phyloP scores from a whole-genome alignment of 139 green algal genomes.

The Chlorella sp. region DNA sequence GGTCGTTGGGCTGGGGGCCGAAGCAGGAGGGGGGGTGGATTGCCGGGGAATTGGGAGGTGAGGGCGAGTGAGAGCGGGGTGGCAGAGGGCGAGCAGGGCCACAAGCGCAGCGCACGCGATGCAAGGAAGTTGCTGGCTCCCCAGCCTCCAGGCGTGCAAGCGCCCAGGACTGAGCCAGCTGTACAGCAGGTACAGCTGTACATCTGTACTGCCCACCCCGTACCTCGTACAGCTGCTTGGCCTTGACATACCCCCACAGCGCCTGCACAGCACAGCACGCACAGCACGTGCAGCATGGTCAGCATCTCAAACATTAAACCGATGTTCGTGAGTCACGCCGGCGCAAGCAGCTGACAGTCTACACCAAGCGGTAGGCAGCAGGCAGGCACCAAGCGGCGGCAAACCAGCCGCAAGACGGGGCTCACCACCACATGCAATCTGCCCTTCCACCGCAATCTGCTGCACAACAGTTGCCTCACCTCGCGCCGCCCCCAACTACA shows the following conservation, averaged over 20 bases:
- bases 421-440: too few relatives aligned
- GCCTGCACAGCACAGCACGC: background rate
- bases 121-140: background rate
- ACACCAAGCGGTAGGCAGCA: too few relatives aligned
- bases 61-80: background rate
- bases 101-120: too few relatives aligned
- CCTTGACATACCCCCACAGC: slow-evolving; percentile 47
- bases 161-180: background rate
- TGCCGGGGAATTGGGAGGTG: background rate
- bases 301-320: too few relatives aligned
- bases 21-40: background rate
- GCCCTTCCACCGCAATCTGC: too few relatives aligned
- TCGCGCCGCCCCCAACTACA: too few relatives aligned
- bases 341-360: background rate
- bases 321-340: background rate
- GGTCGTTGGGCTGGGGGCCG: too few relatives aligned
- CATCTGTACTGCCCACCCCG: background rate
- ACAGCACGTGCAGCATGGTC: too few relatives aligned
- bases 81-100: too few relatives aligned
- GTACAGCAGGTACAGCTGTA: background rate
- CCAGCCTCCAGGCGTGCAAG: background rate
- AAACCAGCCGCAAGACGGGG: too few relatives aligned
- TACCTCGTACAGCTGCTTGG: slow-evolving; percentile 29
- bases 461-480: too few relatives aligned
- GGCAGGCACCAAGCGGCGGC: too few relatives aligned